Conservation (phyloP, 1,139 yeast genomes). For the Debaryomycetaceae sp. region DNA sequence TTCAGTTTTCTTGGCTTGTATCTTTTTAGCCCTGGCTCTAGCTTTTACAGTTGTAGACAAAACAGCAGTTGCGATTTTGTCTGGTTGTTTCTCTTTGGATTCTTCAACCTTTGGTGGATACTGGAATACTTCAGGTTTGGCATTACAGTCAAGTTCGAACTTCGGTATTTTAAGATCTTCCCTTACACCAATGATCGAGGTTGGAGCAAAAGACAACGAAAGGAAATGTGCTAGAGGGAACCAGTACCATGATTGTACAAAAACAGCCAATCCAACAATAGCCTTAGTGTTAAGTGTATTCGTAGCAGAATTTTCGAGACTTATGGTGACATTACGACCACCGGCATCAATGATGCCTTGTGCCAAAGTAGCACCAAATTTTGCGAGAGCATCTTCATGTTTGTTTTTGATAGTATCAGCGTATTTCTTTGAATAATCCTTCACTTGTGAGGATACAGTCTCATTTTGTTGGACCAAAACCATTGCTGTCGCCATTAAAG, state of each 20-base stretch:
- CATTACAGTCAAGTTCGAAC: conserved; percentile 75
- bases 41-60: conserved; percentile 92
- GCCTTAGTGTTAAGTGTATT: conserved; percentile 89
- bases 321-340: conserved; percentile 95
- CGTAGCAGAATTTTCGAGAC: conserved; percentile 84
- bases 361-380: conserved; percentile 95
- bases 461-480: conserved; percentile 92
- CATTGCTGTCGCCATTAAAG: conserved; percentile 90
- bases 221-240: conserved; percentile 94
- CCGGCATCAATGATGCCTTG: conserved; percentile 99
- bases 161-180: conserved; percentile 86
- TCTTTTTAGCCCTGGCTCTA: conserved; percentile 84
- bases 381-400: conserved; percentile 95
- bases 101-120: conserved; percentile 90
- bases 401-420: conserved; percentile 77
- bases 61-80: conserved; percentile 89
- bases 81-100: conserved; percentile 78
- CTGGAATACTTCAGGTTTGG: conserved; percentile 75
- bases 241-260: conserved; percentile 98
- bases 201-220: conserved; percentile 89
- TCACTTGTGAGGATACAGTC: conserved; percentile 75
- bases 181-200: conserved; percentile 83
- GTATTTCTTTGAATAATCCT: conserved; percentile 68
- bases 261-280: conserved; percentile 86
- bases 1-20: conserved; percentile 51